Percentiles rank a stretch among this genome's conserved stretches.
Conservation (phyloP, 441 rosid genomes). For the Kokia cookei region DNA sequence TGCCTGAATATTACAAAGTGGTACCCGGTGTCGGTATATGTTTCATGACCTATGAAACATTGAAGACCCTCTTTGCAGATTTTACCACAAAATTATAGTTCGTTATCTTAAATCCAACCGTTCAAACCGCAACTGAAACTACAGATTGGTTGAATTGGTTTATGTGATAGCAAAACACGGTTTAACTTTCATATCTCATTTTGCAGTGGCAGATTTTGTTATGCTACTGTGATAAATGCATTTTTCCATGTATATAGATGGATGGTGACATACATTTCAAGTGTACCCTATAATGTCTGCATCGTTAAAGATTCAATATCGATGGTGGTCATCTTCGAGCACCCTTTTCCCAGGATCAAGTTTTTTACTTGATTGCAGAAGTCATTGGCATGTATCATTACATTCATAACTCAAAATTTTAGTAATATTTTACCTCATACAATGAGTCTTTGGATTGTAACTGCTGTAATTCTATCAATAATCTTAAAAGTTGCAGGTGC, state of each 20-base stretch:
- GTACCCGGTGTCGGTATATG: conserved; percentile 93
- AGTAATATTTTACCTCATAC: not conserved
- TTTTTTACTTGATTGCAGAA: not conserved
- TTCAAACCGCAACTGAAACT: not conserved
- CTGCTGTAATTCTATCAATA: not conserved
- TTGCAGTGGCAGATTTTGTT: conserved; percentile 19
- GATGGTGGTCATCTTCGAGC: not conserved
- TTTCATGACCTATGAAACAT: conserved; percentile 87
- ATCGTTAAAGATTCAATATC: not conserved
- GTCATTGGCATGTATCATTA: not conserved
- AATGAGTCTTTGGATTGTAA: not conserved
- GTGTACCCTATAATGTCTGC: conserved; percentile 1
- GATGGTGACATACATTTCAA: not conserved
- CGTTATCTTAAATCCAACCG: not conserved
- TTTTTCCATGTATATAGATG: conserved; percentile 21
- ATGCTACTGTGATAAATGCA: conserved; percentile 15
- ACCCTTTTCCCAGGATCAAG: not conserved
- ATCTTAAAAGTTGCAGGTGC: too few species aligned
- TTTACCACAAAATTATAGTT: conserved; percentile 31
- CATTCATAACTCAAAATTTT: not conserved
- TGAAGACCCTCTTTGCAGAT: conserved; percentile 61
- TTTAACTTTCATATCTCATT: conserved; percentile 4
- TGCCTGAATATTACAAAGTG: conserved; percentile 93
- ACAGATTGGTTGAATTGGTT: not conserved
- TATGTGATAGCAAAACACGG: not conserved